phyloP scores from a whole-genome alignment of 2,329 filamentous ascomycete genomes.

The Penicillium vulpinum region DNA sequence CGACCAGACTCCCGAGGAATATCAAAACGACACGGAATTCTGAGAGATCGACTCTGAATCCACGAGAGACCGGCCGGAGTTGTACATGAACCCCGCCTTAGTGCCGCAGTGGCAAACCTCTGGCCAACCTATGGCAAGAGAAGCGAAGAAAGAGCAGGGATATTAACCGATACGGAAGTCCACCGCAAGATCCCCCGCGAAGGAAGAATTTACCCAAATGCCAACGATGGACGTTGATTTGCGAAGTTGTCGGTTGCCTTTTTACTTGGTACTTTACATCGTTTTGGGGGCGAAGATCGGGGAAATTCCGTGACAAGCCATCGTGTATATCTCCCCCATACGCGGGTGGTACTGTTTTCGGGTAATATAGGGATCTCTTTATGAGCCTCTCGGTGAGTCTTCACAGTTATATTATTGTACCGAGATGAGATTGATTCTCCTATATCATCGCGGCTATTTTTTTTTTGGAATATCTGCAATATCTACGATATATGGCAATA shows the following conservation, averaged over 20 bases:
- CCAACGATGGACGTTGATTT: conserved; percentile 1
- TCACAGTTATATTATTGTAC: neutral
- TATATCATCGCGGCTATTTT: neutral
- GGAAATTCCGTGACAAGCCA: conserved; percentile 7
- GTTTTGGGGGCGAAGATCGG: conserved; percentile 2
- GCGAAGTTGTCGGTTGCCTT: conserved; percentile 1
- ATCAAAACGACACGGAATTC: neutral
- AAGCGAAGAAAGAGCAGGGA: neutral
- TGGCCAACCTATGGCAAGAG: neutral
- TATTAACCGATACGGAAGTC: conserved; percentile 1
- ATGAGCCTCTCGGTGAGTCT: conserved; percentile 19
- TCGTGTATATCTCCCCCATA: conserved; percentile 3
- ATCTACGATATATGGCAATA: neutral
- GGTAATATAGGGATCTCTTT: conserved; percentile 23
- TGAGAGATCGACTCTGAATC: neutral
- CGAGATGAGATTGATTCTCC: neutral
- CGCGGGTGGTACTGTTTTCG: conserved; percentile 13
- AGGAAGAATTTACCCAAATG: neutral
- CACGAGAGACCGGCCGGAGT: neutral
- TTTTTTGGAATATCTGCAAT: neutral
- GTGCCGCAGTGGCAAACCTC: neutral
- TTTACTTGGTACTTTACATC: neutral
- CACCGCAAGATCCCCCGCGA: neutral
- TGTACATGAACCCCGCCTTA: neutral
- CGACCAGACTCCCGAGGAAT: neutral